Evolutionary conservation across 2,329 filamentous ascomycete genomes (phyloP).

Genomic region (Scedosporium boydii): DNA sequence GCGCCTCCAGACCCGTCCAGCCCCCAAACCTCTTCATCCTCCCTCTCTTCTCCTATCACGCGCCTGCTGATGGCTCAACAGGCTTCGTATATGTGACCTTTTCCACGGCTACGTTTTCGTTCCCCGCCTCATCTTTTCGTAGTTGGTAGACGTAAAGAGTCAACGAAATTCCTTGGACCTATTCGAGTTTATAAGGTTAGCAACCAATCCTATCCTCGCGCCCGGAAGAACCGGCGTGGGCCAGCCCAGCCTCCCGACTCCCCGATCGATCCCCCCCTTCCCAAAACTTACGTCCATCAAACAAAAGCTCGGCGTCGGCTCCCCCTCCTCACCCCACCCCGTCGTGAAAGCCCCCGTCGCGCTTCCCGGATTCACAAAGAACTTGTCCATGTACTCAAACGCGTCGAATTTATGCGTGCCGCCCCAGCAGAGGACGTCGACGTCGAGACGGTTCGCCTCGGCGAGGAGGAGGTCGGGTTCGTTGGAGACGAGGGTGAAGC

Average conservation of each 20-base stretch:
- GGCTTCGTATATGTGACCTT: constrained; percentile 82
- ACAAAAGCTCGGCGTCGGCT: constrained; percentile 83
- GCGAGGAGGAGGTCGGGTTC: constrained; percentile 58
- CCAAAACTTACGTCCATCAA: constrained; percentile 71
- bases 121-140: constrained; percentile 65
- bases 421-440: constrained; percentile 60
- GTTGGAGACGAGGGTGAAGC: constrained; percentile 57
- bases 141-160: constrained; percentile 92
- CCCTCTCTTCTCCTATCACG: background rate
- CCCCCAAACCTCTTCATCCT: background rate
- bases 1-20: background rate
- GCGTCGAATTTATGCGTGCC: constrained; percentile 61
- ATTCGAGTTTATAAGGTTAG: background rate
- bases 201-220: background rate
- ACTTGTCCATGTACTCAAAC: constrained; percentile 66
- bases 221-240: too few relatives aligned
- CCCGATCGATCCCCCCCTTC: too few relatives aligned
- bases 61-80: constrained; percentile 43
- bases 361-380: constrained; percentile 61
- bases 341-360: constrained; percentile 55
- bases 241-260: too few relatives aligned
- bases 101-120: constrained; percentile 72
- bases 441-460: constrained; percentile 58
- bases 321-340: constrained; percentile 47
- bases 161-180: constrained; percentile 94